These are phyloP conservation scores for Pulicaria dysenterica DNA, from an alignment of 129 eudicot genomes.

Conservation along the genomic window DNA sequence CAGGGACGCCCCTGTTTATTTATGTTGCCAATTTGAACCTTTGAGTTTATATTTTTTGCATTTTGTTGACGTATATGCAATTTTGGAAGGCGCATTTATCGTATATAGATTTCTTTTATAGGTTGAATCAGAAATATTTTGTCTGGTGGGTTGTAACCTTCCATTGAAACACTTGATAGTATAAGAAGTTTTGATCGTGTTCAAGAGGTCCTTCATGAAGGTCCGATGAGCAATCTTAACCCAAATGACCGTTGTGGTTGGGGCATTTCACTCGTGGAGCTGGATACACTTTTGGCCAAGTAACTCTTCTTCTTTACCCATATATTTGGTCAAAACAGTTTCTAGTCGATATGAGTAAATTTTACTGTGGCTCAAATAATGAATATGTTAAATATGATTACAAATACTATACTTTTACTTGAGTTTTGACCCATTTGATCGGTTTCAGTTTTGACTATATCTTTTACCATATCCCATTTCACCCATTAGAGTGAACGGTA, in stretches of 20 bases:
- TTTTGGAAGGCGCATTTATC: not conserved
- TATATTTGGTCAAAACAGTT: not conserved
- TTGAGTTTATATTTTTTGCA: not conserved
- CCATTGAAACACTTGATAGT: constrained; percentile 79
- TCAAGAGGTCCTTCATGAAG: constrained; percentile 91
- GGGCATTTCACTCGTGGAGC: constrained; percentile 91
- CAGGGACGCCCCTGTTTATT: too few species aligned
- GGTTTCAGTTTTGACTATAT: not conserved
- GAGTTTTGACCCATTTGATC: not conserved
- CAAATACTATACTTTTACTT: too few species aligned
- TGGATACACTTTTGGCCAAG: too few species aligned
- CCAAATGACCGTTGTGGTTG: constrained; percentile 94
- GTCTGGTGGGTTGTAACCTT: constrained; percentile 89
- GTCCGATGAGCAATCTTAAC: constrained; percentile 88
- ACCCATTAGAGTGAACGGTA: not conserved
- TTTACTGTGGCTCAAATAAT: not conserved
- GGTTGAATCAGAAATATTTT: constrained; percentile 89
- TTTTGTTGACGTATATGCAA: not conserved
- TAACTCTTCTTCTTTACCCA: constrained; percentile 18
- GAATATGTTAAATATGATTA: too few species aligned
- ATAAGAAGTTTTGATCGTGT: constrained; percentile 85
- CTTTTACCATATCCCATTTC: not conserved
- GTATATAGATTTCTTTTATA: constrained; percentile 6
- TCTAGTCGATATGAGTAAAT: not conserved
- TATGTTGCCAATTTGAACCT: not conserved